phyloP scores from a whole-genome alignment of 2,329 filamentous ascomycete species.

The Annulohypoxylon truncatum region DNA sequence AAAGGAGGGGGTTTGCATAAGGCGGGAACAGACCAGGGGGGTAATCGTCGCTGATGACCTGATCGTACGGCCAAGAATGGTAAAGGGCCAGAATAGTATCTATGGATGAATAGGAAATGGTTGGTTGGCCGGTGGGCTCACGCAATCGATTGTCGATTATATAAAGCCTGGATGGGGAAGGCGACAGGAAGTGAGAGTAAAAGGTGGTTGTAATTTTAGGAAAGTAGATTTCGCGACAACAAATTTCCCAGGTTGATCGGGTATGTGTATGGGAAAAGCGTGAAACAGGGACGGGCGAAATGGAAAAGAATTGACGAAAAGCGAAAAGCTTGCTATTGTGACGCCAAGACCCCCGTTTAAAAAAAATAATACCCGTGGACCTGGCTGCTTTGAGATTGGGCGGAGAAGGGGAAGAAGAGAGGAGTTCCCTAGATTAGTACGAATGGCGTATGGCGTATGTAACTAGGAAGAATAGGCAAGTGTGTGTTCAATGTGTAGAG shows the following conservation, averaged over 20 bases:
- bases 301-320: slow-evolving; percentile 30
- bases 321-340: slow-evolving; percentile 46
- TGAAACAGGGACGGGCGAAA: slow-evolving; percentile 23
- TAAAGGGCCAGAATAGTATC: slow-evolving; percentile 38
- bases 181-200: slow-evolving; percentile 8
- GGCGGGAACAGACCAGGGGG: slow-evolving; percentile 41
- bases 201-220: slow-evolving; percentile 8
- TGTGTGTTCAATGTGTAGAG: neutral
- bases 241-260: slow-evolving; percentile 17
- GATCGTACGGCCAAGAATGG: slow-evolving; percentile 40
- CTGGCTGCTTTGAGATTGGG: slow-evolving; percentile 1
- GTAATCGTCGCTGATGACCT: slow-evolving; percentile 35
- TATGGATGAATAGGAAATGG: slow-evolving; percentile 35
- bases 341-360: slow-evolving; percentile 44
- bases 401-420: slow-evolving; percentile 10
- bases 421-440: neutral
- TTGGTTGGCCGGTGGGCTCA: slow-evolving; percentile 28
- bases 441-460: slow-evolving; percentile 2
- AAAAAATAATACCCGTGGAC: slow-evolving; percentile 15
- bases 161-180: slow-evolving; percentile 33
- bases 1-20: slow-evolving; percentile 42
- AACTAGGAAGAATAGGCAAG: neutral
- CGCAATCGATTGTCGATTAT: slow-evolving; percentile 31
- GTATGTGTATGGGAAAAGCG: slow-evolving; percentile 13
- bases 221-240: slow-evolving; percentile 9